Evolutionary conservation across 2,329 filamentous ascomycete genomes (phyloP), one percentile per base, ranked within the genome.

Genomic region (Alternaria triticimaculans): DNA sequence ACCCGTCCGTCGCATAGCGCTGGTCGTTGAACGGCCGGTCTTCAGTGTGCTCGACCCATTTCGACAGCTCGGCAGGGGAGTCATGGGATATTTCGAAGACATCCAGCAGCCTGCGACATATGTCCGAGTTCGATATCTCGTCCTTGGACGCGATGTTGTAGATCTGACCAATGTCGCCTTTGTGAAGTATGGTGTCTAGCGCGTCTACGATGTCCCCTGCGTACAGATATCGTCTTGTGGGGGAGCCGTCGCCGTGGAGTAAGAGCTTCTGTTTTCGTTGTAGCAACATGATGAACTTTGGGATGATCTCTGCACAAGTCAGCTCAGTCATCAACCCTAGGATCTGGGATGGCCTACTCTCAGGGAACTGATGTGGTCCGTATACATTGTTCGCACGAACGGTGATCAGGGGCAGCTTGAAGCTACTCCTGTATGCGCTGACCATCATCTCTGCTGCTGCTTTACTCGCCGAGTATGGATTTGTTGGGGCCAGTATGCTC

Each of bases 301-400:
- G 91, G 58, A 95, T 95, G 66, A 95, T 92, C 83, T 95, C 91
- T 93, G 76, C n/a, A 7, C 5, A 2, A 30, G 50, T 78, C 25
- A 30, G 28, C 11, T 14, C 12, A 14, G 28, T 30, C 20, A 10
- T 15, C 12, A 1, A 23, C 6, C 5, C 12, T 3, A 14, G 6
- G 3, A 6, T 8, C 14, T 3, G 4, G 14, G 15, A n/a, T 21
- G 28, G 5, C 90, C 80, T 81, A 94, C 92, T 94, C 82, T 94
- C 92, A 0, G 92, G 92, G 77, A 90, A 94, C 77, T 95, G 92
- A 76, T 94, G 91, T 21, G 92, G 92, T 0, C 92, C 92, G 73
- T 94, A 96, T 28, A 95, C 91, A 73, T 96, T 95, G 82, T 95
- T 95, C 77, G 91, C 91, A 54, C 92, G 86, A 26, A 94, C 90